Evolutionary conservation across 306 rosid species (phyloP).

Genomic region (Pyrus pyrifolia): DNA sequence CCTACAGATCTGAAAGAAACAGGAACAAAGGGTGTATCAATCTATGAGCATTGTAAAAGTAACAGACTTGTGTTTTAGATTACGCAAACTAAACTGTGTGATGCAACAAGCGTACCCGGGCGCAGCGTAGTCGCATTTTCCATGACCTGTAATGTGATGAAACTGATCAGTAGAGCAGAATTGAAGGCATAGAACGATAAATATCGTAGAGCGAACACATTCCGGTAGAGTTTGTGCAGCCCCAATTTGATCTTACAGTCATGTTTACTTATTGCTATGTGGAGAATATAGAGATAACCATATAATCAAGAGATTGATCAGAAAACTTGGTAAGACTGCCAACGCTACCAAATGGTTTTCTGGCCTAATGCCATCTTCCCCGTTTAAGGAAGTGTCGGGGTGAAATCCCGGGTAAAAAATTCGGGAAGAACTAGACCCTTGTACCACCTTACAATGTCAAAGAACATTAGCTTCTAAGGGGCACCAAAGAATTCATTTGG

Average conservation of each 20-base stretch:
- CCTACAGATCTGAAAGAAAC: constrained; percentile 34
- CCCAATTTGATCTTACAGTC: neutral
- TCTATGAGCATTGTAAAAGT: neutral
- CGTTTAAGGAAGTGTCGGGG: neutral
- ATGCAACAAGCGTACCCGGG: constrained; percentile 51
- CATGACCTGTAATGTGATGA: constrained; percentile 53
- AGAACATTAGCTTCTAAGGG: no score
- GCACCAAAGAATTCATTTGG: neutral
- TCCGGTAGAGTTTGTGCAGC: neutral
- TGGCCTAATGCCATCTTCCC: neutral
- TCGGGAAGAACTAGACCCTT: neutral
- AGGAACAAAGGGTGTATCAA: neutral
- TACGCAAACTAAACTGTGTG: neutral
- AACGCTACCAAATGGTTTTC: neutral
- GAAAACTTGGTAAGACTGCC: neutral
- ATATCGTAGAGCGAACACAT: neutral
- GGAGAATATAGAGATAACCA: neutral
- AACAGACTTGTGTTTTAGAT: neutral
- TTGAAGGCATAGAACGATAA: neutral
- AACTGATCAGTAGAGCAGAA: constrained; percentile 9
- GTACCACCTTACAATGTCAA: no score
- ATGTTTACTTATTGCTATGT: neutral
- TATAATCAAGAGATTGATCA: neutral
- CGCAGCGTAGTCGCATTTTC: constrained; percentile 49
- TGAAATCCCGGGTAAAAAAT: neutral